A percentile compares a stretch with the other conserved stretches of the same genome.
phyloP scores from a whole-genome alignment of 1,284 basidiomycete genomes.

The Melampsora americana region DNA sequence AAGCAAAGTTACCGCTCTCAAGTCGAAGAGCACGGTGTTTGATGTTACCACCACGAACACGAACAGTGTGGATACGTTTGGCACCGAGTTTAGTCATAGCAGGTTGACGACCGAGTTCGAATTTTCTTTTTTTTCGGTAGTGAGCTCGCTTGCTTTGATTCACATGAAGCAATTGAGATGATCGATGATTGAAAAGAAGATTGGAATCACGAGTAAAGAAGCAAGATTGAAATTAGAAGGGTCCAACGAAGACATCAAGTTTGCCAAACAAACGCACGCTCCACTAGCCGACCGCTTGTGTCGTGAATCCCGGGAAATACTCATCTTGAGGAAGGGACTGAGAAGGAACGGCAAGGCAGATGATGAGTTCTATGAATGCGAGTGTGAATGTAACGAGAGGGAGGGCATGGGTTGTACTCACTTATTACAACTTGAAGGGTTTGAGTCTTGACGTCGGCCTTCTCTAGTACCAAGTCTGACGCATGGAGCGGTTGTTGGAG shows the following conservation, averaged over 20 bases:
- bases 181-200: background rate
- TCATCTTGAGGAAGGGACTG: conserved; percentile 45
- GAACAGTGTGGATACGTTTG: conserved; percentile 88
- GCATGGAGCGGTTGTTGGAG: background rate
- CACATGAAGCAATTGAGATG: conserved; percentile 52
- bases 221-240: background rate
- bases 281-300: conserved; percentile 84
- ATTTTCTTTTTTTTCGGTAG: conserved; percentile 99
- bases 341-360: background rate
- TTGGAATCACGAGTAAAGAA: background rate
- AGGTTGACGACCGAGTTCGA: conserved; percentile 92
- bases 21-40: conserved; percentile 92
- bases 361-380: background rate
- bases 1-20: conserved; percentile 91
- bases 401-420: background rate
- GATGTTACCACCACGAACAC: conserved; percentile 85
- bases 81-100: conserved; percentile 90
- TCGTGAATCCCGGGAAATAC: conserved; percentile 82
- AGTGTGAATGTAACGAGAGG: background rate
- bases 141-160: conserved; percentile 76
- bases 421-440: background rate
- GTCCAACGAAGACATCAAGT: background rate
- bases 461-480: background rate
- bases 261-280: conserved; percentile 54
- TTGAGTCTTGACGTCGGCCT: no score